Base-by-base conservation (phyloP, 345 rosid species). In the Syzygium oleosum region DNA sequence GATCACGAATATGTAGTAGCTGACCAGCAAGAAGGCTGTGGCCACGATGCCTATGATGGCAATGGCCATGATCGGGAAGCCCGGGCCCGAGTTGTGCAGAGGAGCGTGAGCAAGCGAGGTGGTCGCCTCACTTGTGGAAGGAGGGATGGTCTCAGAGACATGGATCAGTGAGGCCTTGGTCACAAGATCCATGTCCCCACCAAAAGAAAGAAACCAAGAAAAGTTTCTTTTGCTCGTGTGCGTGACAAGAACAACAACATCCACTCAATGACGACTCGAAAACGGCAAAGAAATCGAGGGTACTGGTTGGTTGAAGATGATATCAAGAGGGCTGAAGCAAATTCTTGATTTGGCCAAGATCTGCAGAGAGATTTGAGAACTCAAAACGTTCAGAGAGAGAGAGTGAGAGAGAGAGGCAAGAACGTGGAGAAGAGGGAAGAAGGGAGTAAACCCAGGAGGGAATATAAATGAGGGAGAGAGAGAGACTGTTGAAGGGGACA, bases 1-100 rank as follows among this genome's bases (percentile, higher is more conserved):
- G 89, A 97, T 95, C 25, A 93, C 97, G 12, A 96, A 97, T 88
- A 97, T 85, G 87, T 96, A 96, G 86, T 97, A 97, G 93, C 99
- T 92, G 43, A 97, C 95, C 5, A 97, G 94, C 91, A 97, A 90
- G 88, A 96, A 95, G 56, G 94, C 95, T 6, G 98, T 96, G 77
- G 98, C 98, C 12, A 96, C 80, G 88, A 97, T 97, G 65, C 99
- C 99, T 25, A 97, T 93, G 21, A 95, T 89, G 11, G 98, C 95
- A 34, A 97, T 89, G 73, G 93, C 95, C 89, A 97, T 91, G 87
- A 97, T 94, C 10, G 99, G 98, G 89, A 96, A 95, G 87, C 95
- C 92, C 63, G 95, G 84, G 54, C 86, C 93, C 2, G 93, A 89
- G 34, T 8, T 87, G 88, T 63, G 84, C 46, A 91, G 91, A 85